Evolutionary conservation across 2,329 filamentous ascomycete genomes (phyloP), one percentile per base, ranked within the genome.

Genomic region (Ophiostoma ulmi): DNA sequence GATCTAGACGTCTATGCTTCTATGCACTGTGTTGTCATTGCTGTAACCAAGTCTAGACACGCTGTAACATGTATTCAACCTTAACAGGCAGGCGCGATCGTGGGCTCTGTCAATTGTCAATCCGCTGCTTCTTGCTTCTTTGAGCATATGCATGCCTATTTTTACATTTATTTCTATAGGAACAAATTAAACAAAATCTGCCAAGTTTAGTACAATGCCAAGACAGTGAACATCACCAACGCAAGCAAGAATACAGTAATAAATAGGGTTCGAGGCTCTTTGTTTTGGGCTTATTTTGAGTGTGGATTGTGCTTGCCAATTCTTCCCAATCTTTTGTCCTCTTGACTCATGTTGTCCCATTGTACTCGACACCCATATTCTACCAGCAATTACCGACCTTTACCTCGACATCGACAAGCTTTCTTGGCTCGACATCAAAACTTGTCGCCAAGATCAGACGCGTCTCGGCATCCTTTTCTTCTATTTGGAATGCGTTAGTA

Each of bases 361-460:
- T 58, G 10, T 4, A 26, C 52, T n/a, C 44, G 44, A 48, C 44
- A 31, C 52, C 11, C 31, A 31, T 31, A 31, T 31, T 31, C 31
- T 31, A 31, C 31, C 31, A 31, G 31, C 31, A 31, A 31, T 31
- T 3, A 31, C 31, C 31, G 31, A 31, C 31, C 31, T 31, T 3
- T 31, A 26, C 26, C 13, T 61, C 58, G 26, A 5, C 55, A 61
- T 7, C 26, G 35, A 61, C 26, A 61, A 61, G 58, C 58, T 61
- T 61, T 63, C 58, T 63, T 63, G 26, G 58, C 58, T 36, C 26
- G 17, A 2, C 26, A 35, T 17, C 26, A 31, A 14, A n/a, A 20
- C 13, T 63, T 4, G 7, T 66, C 36, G 63, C 63, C 63, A 66
- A 66, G 63, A 66, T 66, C 63, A 41, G 63, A n/a, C 63, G 63